phyloP scores from a whole-genome alignment of 2,329 filamentous ascomycete genomes.

The Harringtonia lauricola region DNA sequence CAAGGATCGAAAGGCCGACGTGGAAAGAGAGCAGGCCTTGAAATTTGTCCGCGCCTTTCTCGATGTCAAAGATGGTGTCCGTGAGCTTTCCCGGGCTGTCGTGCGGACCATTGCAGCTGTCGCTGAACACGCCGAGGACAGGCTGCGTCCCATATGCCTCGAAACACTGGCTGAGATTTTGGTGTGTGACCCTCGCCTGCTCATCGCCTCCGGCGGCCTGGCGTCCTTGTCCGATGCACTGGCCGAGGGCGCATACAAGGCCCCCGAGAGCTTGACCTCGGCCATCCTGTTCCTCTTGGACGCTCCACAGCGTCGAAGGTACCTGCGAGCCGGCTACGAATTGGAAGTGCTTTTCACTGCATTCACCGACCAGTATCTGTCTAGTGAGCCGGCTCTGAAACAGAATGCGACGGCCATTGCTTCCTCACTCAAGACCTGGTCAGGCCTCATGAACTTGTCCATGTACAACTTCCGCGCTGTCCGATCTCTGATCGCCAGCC shows the following conservation, averaged over 20 bases:
- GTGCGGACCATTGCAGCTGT: slow-evolving; percentile 85
- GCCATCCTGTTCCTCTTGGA: slow-evolving; percentile 89
- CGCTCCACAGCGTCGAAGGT: slow-evolving; percentile 66
- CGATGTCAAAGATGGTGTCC: slow-evolving; percentile 85
- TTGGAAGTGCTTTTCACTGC: slow-evolving; percentile 82
- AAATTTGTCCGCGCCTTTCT: slow-evolving; percentile 94
- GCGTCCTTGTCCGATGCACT: slow-evolving; percentile 84
- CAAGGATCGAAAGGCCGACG: slow-evolving; percentile 92
- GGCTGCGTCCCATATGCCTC: slow-evolving; percentile 79
- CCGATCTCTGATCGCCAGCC: slow-evolving; percentile 60
- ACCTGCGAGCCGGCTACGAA: slow-evolving; percentile 79
- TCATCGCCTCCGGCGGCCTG: slow-evolving; percentile 76
- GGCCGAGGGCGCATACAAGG: slow-evolving; percentile 82
- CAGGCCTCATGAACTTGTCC: slow-evolving; percentile 76
- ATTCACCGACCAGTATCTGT: slow-evolving; percentile 71
- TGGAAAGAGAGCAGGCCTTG: slow-evolving; percentile 91
- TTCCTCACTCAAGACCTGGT: slow-evolving; percentile 86
- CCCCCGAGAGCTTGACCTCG: slow-evolving; percentile 76
- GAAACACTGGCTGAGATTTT: slow-evolving; percentile 90
- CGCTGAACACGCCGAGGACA: slow-evolving; percentile 76
- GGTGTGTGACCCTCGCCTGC: slow-evolving; percentile 69
- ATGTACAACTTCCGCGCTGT: slow-evolving; percentile 83
- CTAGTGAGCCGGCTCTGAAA: slow-evolving; percentile 55
- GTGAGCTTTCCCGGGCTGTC: slow-evolving; percentile 76
- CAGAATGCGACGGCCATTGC: slow-evolving; percentile 88